These are phyloP conservation scores for Sarocladium oryzae DNA, from an alignment of 2,329 filamentous ascomycete genomes.

Conservation along the genomic window DNA sequence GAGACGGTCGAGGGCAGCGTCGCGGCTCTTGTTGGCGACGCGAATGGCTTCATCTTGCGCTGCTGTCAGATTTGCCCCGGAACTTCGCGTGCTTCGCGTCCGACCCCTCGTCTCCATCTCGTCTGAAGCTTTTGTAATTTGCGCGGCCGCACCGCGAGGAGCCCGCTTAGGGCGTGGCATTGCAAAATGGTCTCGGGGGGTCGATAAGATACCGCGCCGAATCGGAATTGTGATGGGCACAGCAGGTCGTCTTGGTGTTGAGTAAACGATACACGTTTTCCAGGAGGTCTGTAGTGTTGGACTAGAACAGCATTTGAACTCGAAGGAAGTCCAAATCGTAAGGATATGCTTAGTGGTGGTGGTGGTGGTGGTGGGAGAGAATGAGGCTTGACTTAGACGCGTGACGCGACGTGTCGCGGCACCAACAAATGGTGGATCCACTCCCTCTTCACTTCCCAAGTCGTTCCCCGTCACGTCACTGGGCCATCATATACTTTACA, in stretches of 20 bases:
- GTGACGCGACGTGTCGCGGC: conserved; percentile 2
- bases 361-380: neutral
- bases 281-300: neutral
- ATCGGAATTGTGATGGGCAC: no score
- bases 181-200: no score
- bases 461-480: neutral
- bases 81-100: conserved; percentile 17
- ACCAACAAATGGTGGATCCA: conserved; percentile 5
- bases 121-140: neutral
- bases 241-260: no score
- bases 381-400: neutral
- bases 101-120: conserved; percentile 15
- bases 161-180: conserved; percentile 13
- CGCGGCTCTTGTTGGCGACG: conserved; percentile 23
- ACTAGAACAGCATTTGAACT: no score
- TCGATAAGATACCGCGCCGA: no score
- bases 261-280: neutral
- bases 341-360: conserved; percentile 5
- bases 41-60: conserved; percentile 21
- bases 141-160: neutral
- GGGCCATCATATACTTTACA: no score
- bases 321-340: neutral
- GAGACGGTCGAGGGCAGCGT: conserved; percentile 30
- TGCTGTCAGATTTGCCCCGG: conserved; percentile 13
- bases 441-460: neutral